Evolutionary conservation across 2,329 filamentous ascomycete genomes (phyloP), one percentile per base, ranked within the genome.

Genomic region (Acephala macrosclerotiorum): DNA sequence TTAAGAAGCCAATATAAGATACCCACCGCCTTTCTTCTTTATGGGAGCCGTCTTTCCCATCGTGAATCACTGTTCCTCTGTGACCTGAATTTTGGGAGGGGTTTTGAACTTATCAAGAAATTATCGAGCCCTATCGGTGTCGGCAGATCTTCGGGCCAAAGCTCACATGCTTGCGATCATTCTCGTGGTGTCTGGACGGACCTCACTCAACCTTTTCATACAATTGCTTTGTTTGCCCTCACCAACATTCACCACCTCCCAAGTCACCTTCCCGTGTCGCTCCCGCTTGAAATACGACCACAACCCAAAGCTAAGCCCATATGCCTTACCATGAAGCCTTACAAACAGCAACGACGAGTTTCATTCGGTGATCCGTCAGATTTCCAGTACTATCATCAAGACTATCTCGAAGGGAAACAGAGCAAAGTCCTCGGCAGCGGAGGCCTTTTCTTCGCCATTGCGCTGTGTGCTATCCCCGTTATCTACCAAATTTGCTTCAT

Each of bases 11-110:
- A 16, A 33, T 33, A 25, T 20, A 22, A 9, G 29, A 29, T 59
- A 68, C 70, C 66, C 67, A 76, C 75, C 53, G 47, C 66, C 70
- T 61, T 73, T 74, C 61, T 74, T 75, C 61, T 77, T 77, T 2
- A 68, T 63, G 40, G 75, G 71, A 8, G 75, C 76, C 62, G 75
- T 76, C 68, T 77, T 77, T 20, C 66, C 75, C 76, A 77, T 77
- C 63, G 60, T 73, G 35, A 53, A 45, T 64, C 42, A 49, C 55
- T 60, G 49, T 63, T 57, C 4, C n/a, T 22, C 12, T 56, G 47
- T 33, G 25, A 25, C 20, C 12, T 56, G 29, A 18, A 36, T 11
- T 36, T 38, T 20, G 40, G 51, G 55, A 53, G 61, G 66, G 64
- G 65, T 58, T 63, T 65, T 40, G 9, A 33, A 51, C n/a, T 29